phyloP scores from a whole-genome alignment of 2,329 filamentous ascomycete species.

The Botryotinia convoluta region DNA sequence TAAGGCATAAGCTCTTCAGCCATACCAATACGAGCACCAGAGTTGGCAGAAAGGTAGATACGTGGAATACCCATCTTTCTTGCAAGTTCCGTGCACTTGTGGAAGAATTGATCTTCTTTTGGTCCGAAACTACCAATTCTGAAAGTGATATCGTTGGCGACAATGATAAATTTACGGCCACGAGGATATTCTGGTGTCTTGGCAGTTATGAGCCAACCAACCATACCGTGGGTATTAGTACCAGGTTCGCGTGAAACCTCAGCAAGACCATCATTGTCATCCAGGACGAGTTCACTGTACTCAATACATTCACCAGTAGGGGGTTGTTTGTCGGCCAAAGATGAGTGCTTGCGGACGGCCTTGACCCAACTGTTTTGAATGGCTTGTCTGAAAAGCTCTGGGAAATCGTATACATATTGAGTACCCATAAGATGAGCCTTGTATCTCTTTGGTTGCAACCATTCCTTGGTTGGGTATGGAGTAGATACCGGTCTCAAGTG shows the following conservation, averaged over 20 bases:
- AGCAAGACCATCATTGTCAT: slow-evolving; percentile 86
- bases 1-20: slow-evolving; percentile 95
- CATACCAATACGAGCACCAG: slow-evolving; percentile 93
- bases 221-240: slow-evolving; percentile 96
- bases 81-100: slow-evolving; percentile 97
- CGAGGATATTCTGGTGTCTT: slow-evolving; percentile 93
- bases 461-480: slow-evolving; percentile 97
- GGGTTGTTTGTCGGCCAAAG: slow-evolving; percentile 77
- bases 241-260: slow-evolving; percentile 95
- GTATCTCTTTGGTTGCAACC: slow-evolving; percentile 97
- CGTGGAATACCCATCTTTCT: slow-evolving; percentile 92
- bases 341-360: slow-evolving; percentile 69
- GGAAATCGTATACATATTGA: slow-evolving; percentile 99
- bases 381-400: slow-evolving; percentile 96
- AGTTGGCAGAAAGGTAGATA: slow-evolving; percentile 98
- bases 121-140: slow-evolving; percentile 98
- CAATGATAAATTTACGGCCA: slow-evolving; percentile 88
- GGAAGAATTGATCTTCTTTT: slow-evolving; percentile 95
- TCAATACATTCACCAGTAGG: slow-evolving; percentile 87
- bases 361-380: slow-evolving; percentile 92
- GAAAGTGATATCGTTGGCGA: slow-evolving; percentile 99
- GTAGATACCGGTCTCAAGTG: slow-evolving; percentile 88
- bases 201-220: slow-evolving; percentile 94
- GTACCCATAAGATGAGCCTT: slow-evolving; percentile 99
- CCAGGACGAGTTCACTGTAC: slow-evolving; percentile 89